Base-by-base conservation (phyloP, 306 rosid genomes). In the Prunus campanulata region DNA sequence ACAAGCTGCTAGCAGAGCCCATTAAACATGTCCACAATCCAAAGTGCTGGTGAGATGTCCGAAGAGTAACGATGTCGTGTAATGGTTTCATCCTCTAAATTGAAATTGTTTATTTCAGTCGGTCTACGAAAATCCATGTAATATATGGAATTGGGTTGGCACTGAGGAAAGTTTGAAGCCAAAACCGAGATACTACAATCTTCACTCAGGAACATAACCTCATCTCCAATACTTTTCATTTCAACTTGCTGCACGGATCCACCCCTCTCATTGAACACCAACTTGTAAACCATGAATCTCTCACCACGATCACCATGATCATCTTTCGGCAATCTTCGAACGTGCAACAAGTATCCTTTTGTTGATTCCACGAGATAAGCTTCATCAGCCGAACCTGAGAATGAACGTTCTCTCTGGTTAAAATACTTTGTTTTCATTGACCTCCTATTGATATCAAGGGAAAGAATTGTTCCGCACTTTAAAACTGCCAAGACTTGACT, bases 281-380 rank as follows among this genome's bases (percentile, higher is more conserved):
- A 11, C 62, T 52, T 30, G 48, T 30, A 52, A 50, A 70, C 47
- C 61, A 18, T 50, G 60, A 50, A 70, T 24, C 2, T 25, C 44
- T 39, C 8, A 6, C 2, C 44, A 39, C 44, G 0, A 39, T 0
- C 44, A 39, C 44, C 2, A 39, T 39, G 44, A 39, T 39, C 46
- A 22, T 20, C 27, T 1, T 3, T 2, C 20, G 11, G 19, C 10
- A 2, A 52, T 19, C 22, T 52, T 6, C 27, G 46, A 69, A 69
- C 24, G 29, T 16, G 59, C 24, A 69, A 49, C 5, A 69, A 22
- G 44, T 69, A 24, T 69, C 61, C 74, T 0, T 48, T 4, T 7
- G 74, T 69, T 50, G 74, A 69, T 50, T 49, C 74, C 74, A 49
- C 46, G 27, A 69, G 46, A 69, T 27, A 69, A 39, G 44, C 44